Base-by-base conservation (phyloP, 2,329 filamentous ascomycete genomes). In the Botrytis fragariae region DNA sequence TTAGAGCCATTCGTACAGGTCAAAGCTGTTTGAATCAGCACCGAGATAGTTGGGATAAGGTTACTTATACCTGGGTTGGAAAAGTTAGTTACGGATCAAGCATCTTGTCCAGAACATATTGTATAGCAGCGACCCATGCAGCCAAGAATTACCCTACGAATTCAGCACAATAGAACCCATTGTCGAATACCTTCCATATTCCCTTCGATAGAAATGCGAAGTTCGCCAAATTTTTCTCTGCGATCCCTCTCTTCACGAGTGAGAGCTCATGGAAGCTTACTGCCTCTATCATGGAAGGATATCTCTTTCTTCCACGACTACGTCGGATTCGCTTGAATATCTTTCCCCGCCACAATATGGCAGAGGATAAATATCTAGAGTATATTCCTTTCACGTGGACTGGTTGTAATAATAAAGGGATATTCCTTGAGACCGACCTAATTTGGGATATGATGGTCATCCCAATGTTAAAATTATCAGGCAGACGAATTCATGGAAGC, bases 381-480 rank as follows among this genome's bases (percentile, higher is more conserved):
- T 59, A 64, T 25, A 71, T 54, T 48, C 60, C 60, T n/a, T 42
- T 64, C n/a, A 42, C 60, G 54, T 71, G 69, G 60, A 71, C 44
- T 25, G 44, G n/a, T 35, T 71, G 35, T 37, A 64, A 42, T 18
- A 54, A 64, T 25, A n/a, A 54, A 22, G 35, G 51, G 10, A 10
- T 59, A 37, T 54, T 54, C n/a, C 22, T 42, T 29, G 22, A 37
- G 32, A 54, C 35, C 2, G 35, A 16, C 10, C 48, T 39, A n/a
- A n/a, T 69, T 54, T 57, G 37, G n/a, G 37, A 59, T 39, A 71
- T 59, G 45, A 64, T 64, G 45, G 25, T 25, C 20, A 51, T 71
- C 42, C 64, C 69, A 32, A 71, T 71, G 44, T 14, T 64, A 4
- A 64, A 64, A 71, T 54, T 64, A 63, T 25, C 69, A 71, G 25